phyloP scores from a whole-genome alignment of 2,329 filamentous ascomycete species.

The Penicillium corylophilum region DNA sequence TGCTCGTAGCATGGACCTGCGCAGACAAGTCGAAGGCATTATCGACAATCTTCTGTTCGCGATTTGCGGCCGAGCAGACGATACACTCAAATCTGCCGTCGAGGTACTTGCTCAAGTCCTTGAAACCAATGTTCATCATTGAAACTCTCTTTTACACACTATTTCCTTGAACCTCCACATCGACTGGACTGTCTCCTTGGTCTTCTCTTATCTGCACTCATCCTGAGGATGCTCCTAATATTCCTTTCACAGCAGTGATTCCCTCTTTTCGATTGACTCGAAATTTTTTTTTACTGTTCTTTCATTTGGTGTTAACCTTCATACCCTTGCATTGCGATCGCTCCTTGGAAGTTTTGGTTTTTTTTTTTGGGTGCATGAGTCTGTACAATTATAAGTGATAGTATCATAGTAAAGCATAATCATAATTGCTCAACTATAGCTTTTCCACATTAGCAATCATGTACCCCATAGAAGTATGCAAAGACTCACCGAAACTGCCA shows the following conservation, averaged over 20 bases:
- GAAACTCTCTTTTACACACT: constrained; percentile 1
- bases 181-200: not conserved
- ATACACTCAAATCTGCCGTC: constrained; percentile 38
- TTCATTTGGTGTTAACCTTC: constrained; percentile 7
- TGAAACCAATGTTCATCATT: constrained; percentile 29
- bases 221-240: not conserved
- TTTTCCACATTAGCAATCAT: not conserved
- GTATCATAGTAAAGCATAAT: constrained; percentile 20
- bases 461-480: not conserved
- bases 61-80: constrained; percentile 36
- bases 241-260: constrained; percentile 3
- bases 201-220: constrained; percentile 1
- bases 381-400: constrained; percentile 19
- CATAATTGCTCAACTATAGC: constrained; percentile 15
- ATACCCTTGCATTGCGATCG: constrained; percentile 28
- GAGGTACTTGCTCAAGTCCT: constrained; percentile 40
- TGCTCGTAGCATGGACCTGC: constrained; percentile 32
- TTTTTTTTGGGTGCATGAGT: not conserved
- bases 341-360: constrained; percentile 8
- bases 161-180: constrained; percentile 1
- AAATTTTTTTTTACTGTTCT: constrained; percentile 4
- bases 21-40: constrained; percentile 33
- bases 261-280: constrained; percentile 3
- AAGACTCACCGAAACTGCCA: not conserved
- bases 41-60: constrained; percentile 39